Evolutionary conservation across 164 flowering plant species (phyloP).

Genomic region (Chimonanthus praecox): DNA sequence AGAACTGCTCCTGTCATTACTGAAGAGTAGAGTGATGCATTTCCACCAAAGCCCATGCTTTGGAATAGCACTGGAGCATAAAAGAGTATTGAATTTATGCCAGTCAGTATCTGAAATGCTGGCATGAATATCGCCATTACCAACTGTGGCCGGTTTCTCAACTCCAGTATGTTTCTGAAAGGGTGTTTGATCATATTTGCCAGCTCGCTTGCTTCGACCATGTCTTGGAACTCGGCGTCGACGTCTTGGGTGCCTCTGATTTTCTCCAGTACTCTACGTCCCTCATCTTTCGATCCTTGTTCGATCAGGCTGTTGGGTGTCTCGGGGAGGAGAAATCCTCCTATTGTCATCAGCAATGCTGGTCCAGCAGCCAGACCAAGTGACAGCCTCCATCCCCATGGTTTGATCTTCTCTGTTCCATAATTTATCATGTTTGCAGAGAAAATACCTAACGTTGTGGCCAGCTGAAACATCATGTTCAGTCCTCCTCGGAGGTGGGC

Average conservation of each 20-base stretch:
- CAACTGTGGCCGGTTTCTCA: slow-evolving; percentile 75
- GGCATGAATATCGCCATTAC: slow-evolving; percentile 90
- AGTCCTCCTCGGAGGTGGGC: slow-evolving; percentile 82
- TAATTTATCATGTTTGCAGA: slow-evolving; percentile 92
- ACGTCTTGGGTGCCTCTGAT: slow-evolving; percentile 73
- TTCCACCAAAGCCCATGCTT: slow-evolving; percentile 72
- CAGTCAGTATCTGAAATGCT: slow-evolving; percentile 76
- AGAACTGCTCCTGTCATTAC: slow-evolving; percentile 90
- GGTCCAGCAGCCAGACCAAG: slow-evolving; percentile 83
- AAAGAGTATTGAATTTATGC: slow-evolving; percentile 82
- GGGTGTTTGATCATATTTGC: slow-evolving; percentile 82
- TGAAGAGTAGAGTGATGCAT: slow-evolving; percentile 79
- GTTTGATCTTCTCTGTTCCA: slow-evolving; percentile 61
- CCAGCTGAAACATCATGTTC: slow-evolving; percentile 94
- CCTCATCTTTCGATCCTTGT: slow-evolving; percentile 46
- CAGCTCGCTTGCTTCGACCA: slow-evolving; percentile 84
- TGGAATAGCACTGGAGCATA: slow-evolving; percentile 91
- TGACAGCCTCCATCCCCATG: slow-evolving; percentile 97
- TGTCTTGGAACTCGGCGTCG: slow-evolving; percentile 71
- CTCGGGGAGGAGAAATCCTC: slow-evolving; percentile 79
- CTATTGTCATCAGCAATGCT: slow-evolving; percentile 73
- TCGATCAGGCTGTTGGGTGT: slow-evolving; percentile 92
- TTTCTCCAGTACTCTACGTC: slow-evolving; percentile 48
- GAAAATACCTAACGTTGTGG: slow-evolving; percentile 88
- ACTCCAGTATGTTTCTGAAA: slow-evolving; percentile 66